phyloP scores from a whole-genome alignment of 495 filamentous ascomycete species.

The Lophiostoma macrostomum region DNA sequence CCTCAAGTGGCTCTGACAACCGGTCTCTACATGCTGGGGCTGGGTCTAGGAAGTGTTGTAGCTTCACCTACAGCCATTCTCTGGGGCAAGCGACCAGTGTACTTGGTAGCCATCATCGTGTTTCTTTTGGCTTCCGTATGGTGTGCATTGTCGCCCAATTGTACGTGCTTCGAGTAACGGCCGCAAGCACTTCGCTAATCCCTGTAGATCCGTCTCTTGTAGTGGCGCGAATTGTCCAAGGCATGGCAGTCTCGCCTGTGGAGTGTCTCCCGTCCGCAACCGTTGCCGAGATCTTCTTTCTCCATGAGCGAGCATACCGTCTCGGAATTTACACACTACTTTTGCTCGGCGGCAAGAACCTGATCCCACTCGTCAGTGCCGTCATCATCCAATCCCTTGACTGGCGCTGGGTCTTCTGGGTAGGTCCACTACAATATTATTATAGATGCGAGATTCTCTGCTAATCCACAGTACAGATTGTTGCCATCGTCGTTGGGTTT shows the following conservation, averaged over 20 bases:
- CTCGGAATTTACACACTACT: constrained; percentile 94
- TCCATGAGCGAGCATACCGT: constrained; percentile 91
- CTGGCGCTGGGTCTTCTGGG: constrained; percentile 96
- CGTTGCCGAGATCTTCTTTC: constrained; percentile 93
- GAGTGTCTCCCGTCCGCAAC: constrained; percentile 93
- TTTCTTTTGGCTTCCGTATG: constrained; percentile 78
- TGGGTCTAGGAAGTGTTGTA: constrained; percentile 79
- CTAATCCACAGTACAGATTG: constrained; percentile 59
- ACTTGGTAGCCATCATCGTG: constrained; percentile 71
- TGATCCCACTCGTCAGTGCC: constrained; percentile 84
- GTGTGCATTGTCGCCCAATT: constrained; percentile 81
- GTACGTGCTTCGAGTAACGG: constrained; percentile 40
- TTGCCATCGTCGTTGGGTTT: constrained; percentile 78
- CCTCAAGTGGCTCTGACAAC: constrained; percentile 83
- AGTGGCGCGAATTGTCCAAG: constrained; percentile 80
- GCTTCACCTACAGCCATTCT: constrained; percentile 89
- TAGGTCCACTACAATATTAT: constrained; percentile 34
- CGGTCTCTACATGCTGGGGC: constrained; percentile 91
- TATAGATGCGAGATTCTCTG: constrained; percentile 33
- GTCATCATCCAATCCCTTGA: constrained; percentile 71
- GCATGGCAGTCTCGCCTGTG: constrained; percentile 84
- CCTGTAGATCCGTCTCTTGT: constrained; percentile 58
- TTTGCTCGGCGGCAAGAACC: constrained; percentile 87
- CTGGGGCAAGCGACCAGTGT: constrained; percentile 88
- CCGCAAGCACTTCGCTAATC: neutral